Conservation (phyloP, 202 grass and related monocot genomes). For the Dendrocalamus latiflorus region DNA sequence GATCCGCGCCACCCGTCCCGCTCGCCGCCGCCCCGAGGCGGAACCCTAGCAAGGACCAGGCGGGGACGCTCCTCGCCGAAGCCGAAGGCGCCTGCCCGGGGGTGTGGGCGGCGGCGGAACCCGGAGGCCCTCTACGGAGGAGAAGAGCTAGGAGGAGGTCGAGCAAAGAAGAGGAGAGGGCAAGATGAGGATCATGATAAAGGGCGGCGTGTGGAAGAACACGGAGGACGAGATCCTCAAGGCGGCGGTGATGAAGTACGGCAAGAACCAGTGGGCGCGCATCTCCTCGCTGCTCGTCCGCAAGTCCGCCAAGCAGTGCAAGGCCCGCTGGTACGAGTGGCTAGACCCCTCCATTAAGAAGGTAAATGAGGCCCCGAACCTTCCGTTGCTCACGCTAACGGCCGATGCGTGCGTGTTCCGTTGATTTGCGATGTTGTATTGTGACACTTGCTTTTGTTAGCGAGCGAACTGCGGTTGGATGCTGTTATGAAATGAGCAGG, state of each 20-base stretch:
- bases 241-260: constrained; percentile 98
- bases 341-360: constrained; percentile 98
- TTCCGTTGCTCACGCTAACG: not conserved
- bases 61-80: not conserved
- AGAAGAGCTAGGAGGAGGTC: not conserved
- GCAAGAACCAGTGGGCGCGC: constrained; percentile 98
- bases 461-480: not conserved
- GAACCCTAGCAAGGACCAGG: constrained; percentile 4
- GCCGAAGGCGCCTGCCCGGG: not conserved
- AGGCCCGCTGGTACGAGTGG: constrained; percentile 99
- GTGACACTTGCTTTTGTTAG: not conserved
- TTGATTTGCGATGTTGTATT: not conserved
- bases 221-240: constrained; percentile 99
- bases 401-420: not conserved
- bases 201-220: constrained; percentile 99
- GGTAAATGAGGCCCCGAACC: constrained; percentile 15
- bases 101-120: not conserved
- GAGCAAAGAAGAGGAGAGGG: not conserved
- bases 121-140: constrained; percentile 10
- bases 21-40: not conserved
- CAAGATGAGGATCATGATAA: constrained; percentile 99
- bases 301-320: constrained; percentile 98
- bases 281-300: constrained; percentile 95
- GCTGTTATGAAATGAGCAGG: not conserved
- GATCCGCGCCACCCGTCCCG: not conserved